Percentiles rank a stretch among this genome's conserved stretches.
Conservation (phyloP, 257 asterid species). For the Coffea canephora region DNA sequence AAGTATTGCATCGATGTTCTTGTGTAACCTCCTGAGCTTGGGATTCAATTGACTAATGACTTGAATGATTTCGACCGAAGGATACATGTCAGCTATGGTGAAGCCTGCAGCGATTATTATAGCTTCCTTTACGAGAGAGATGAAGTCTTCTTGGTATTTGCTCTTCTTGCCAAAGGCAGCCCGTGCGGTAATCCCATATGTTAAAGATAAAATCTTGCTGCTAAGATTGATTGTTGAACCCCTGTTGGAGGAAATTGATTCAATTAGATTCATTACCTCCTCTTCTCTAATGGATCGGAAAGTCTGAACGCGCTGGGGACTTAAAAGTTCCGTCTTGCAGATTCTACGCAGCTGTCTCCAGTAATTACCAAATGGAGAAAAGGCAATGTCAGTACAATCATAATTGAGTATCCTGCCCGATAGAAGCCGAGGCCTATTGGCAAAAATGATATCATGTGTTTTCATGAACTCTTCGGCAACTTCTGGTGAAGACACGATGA, state of each 20-base stretch:
- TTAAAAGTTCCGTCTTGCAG: conserved; percentile 33
- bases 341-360: conserved; percentile 47
- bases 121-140: conserved; percentile 8
- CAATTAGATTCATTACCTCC: conserved; percentile 17
- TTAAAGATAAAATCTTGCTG: neutral
- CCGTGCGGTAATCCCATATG: conserved; percentile 22
- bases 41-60: conserved; percentile 7
- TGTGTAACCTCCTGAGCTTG: conserved; percentile 19
- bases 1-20: conserved; percentile 21
- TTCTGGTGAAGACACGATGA: conserved; percentile 33
- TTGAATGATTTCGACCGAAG: conserved; percentile 30
- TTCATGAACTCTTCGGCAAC: conserved; percentile 24
- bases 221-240: conserved; percentile 19
- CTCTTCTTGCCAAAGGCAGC: conserved; percentile 32
- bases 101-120: conserved; percentile 23
- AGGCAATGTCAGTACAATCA: conserved; percentile 21
- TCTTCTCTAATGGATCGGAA: conserved; percentile 22
- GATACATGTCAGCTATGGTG: conserved; percentile 31
- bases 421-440: conserved; percentile 29
- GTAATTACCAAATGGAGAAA: conserved; percentile 33
- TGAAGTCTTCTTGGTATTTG: conserved; percentile 17
- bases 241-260: conserved; percentile 7
- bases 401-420: conserved; percentile 23
- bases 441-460: conserved; percentile 36
- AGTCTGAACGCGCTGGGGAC: conserved; percentile 25